These are phyloP conservation scores for Penicillium sp. DNA, from an alignment of 2,329 filamentous ascomycete species.

Conservation along the genomic window DNA sequence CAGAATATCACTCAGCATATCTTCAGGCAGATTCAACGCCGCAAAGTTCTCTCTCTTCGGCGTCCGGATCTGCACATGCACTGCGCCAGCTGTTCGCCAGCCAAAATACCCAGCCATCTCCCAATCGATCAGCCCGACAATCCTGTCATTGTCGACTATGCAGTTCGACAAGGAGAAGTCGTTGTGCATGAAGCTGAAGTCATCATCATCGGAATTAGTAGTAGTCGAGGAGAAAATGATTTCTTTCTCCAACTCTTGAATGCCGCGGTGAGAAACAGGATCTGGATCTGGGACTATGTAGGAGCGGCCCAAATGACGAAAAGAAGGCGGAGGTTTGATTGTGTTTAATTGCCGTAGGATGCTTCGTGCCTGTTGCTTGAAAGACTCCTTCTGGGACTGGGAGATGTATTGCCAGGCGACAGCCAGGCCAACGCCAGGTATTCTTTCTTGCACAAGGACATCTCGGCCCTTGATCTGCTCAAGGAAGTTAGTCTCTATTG, in stretches of 20 bases:
- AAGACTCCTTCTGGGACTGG: conserved; percentile 26
- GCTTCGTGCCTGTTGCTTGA: conserved; percentile 34
- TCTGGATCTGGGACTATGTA: conserved; percentile 22
- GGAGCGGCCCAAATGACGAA: conserved; percentile 17
- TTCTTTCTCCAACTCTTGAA: conserved; percentile 31
- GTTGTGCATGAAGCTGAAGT: conserved; percentile 36
- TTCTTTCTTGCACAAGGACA: conserved; percentile 38
- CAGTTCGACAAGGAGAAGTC: conserved; percentile 36
- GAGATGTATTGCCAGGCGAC: conserved; percentile 38
- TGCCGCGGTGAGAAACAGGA: conserved; percentile 25
- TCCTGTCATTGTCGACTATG: conserved; percentile 37
- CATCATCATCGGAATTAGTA: conserved; percentile 22
- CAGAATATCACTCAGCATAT: background rate
- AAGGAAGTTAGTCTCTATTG: conserved; percentile 12
- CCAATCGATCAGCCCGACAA: conserved; percentile 41
- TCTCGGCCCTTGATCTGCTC: conserved; percentile 32
- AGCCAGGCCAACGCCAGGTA: conserved; percentile 34
- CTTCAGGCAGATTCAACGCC: background rate
- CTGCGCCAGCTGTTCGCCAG: conserved; percentile 22
- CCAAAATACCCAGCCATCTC: conserved; percentile 41
- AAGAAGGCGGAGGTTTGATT: conserved; percentile 22
- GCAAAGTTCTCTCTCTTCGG: background rate
- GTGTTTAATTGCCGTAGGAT: conserved; percentile 28
- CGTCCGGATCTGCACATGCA: background rate
- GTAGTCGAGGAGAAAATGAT: conserved; percentile 28